Percentiles rank a stretch among this genome's conserved stretches.
Evolutionary conservation across 2,329 filamentous ascomycete genomes (phyloP).

Genomic region (Ophiostoma tasmaniense): DNA sequence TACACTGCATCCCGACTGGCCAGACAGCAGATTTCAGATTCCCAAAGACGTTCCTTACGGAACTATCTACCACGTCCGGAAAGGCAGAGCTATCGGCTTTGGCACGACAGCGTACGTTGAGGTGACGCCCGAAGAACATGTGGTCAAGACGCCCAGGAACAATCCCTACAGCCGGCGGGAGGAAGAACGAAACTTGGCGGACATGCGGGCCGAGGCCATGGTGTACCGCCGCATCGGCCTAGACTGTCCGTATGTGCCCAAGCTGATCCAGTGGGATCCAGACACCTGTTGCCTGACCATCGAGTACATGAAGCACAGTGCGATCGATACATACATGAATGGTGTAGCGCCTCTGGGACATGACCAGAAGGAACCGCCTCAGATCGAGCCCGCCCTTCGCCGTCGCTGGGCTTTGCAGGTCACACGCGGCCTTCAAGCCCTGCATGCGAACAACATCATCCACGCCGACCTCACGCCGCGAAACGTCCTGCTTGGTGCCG

Average conservation of each 20-base stretch:
- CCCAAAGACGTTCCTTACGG: not conserved
- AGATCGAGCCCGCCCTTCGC: not conserved
- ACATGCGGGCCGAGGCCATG: not conserved
- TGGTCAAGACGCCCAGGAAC: conserved; percentile 1
- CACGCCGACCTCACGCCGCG: conserved; percentile 6
- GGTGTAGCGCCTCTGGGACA: no score
- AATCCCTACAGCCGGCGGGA: not conserved
- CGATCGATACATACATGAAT: not conserved
- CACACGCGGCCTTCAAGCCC: not conserved
- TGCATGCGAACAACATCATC: not conserved
- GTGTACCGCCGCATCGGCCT: not conserved
- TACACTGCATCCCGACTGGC: not conserved
- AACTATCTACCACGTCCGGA: conserved; percentile 1
- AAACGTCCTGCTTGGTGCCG: conserved; percentile 4
- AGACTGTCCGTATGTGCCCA: not conserved
- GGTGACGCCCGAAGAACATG: not conserved
- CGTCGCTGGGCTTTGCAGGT: not conserved
- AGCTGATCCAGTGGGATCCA: not conserved
- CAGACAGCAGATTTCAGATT: not conserved
- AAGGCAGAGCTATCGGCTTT: not conserved
- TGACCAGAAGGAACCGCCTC: not conserved
- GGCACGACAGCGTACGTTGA: conserved; percentile 8
- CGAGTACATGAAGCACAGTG: not conserved
- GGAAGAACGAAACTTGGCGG: not conserved
- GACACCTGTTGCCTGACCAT: not conserved